These are phyloP conservation scores for Blastomyces parvus DNA, from an alignment of 2,329 filamentous ascomycete species.

Conservation along the genomic window DNA sequence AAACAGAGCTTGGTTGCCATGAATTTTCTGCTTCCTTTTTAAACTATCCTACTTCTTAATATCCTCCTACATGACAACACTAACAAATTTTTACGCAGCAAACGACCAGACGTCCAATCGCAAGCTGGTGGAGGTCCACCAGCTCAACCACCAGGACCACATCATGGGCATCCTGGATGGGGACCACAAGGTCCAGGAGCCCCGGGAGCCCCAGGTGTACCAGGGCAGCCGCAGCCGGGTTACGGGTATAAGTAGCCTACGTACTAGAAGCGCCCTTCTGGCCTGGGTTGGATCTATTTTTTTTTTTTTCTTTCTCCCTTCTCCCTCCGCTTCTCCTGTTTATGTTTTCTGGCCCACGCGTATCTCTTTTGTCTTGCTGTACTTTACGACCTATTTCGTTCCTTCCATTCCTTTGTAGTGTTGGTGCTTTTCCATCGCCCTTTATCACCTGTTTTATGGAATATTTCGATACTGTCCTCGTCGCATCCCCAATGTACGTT, in stretches of 20 bases:
- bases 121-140: constrained; percentile 10
- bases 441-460: background rate
- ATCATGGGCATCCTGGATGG: background rate
- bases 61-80: background rate
- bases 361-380: background rate
- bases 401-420: background rate
- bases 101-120: constrained; percentile 17
- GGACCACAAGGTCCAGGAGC: background rate
- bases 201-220: background rate
- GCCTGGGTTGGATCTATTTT: background rate
- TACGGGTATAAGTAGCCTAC: constrained; percentile 7
- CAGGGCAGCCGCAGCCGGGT: background rate
- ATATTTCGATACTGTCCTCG: background rate
- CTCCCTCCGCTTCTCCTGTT: background rate
- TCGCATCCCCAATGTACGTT: background rate
- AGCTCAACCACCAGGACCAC: background rate
- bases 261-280: background rate
- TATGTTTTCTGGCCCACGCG: background rate
- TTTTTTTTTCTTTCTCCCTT: background rate
- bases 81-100: constrained; percentile 7
- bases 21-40: background rate
- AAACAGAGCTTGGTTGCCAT: background rate
- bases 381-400: background rate
- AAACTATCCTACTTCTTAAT: background rate
- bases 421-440: background rate